phyloP scores from a whole-genome alignment of 805 yeast species.

The Metschnikowia gelsemii region DNA sequence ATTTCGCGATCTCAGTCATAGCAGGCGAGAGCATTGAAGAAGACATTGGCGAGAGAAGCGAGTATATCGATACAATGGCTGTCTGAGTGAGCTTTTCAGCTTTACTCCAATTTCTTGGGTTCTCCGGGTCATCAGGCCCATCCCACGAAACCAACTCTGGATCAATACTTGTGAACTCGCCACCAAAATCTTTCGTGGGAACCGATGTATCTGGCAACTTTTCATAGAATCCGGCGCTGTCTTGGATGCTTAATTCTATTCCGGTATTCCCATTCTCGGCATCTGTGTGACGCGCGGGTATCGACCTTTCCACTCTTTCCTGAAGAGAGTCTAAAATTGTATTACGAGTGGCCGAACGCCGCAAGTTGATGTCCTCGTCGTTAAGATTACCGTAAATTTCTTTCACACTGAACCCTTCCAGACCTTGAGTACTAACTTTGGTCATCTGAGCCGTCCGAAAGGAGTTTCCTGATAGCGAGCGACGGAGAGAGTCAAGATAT shows the following conservation, averaged over 20 bases:
- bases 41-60: slow-evolving; percentile 60
- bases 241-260: slow-evolving; percentile 1
- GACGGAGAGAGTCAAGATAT: slow-evolving; percentile 7
- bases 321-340: slow-evolving; percentile 43
- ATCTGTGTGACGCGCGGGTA: slow-evolving; percentile 13
- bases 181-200: slow-evolving; percentile 46
- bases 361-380: slow-evolving; percentile 37
- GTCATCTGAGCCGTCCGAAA: slow-evolving; percentile 7
- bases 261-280: slow-evolving; percentile 21
- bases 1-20: slow-evolving; percentile 44
- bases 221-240: slow-evolving; percentile 6
- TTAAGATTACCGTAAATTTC: slow-evolving; percentile 43
- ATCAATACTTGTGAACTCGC: slow-evolving; percentile 53
- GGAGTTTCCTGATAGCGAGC: slow-evolving; percentile 13
- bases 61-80: slow-evolving; percentile 49
- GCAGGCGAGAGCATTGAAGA: slow-evolving; percentile 67
- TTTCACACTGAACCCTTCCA: slow-evolving; percentile 28
- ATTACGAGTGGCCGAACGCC: slow-evolving; percentile 44
- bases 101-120: slow-evolving; percentile 63
- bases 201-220: slow-evolving; percentile 31
- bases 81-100: slow-evolving; percentile 44
- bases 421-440: slow-evolving; percentile 11
- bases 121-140: slow-evolving; percentile 55
- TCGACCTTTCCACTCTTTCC: slow-evolving; percentile 24
- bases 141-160: slow-evolving; percentile 73